Base-by-base conservation (phyloP, 192 early-diverging fungal genomes). In the Gryganskiella cystojenkinii region DNA sequence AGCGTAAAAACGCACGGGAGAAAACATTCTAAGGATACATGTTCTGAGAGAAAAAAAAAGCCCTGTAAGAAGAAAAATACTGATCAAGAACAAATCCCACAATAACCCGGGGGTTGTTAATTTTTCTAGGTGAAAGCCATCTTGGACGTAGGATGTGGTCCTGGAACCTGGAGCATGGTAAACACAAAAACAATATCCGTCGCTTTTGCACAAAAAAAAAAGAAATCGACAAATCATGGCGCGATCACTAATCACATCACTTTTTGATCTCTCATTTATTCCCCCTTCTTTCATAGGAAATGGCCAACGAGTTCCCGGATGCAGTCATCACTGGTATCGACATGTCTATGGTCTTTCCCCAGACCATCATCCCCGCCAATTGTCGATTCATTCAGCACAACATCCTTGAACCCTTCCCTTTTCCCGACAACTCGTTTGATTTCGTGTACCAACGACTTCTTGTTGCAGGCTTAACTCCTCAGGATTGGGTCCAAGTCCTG, bases 221-320 rank as follows among this genome's bases (percentile, higher is more conserved):
- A 24, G 4, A 33, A 30, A 53, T 53, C 25, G 8, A 1, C 7
- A 22, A 28, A 53, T 28, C 25, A 24, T 53, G 4, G 22, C 28
- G n/a, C n/a, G n/a, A n/a, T n/a, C 52, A 28, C 28, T 3, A 28
- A 53, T 17, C 28, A 27, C 28, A 53, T 17, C 28, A 27, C 28
- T 7, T 6, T 28, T 30, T 28, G 24, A 17, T 28, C 28, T 14
- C 37, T 40, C 13, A 9, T 13, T 40, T 34, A 10, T 57, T 24
- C 35, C 56, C 3, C 17, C 7, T n/a, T 3, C 34, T 13, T 34
- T 44, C 3, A 47, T 42, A 73, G 79, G 84, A 88, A 51, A 80
- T 88, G 64, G 83, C 86, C 35, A 78, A 70, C 6, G 81, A 65
- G 24, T 86, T 76, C 54, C 83, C 83, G 15, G 61, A 68, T n/a